phyloP scores from a whole-genome alignment of 371 early-diverging fungal species.

The Syncephalis fuscata region DNA sequence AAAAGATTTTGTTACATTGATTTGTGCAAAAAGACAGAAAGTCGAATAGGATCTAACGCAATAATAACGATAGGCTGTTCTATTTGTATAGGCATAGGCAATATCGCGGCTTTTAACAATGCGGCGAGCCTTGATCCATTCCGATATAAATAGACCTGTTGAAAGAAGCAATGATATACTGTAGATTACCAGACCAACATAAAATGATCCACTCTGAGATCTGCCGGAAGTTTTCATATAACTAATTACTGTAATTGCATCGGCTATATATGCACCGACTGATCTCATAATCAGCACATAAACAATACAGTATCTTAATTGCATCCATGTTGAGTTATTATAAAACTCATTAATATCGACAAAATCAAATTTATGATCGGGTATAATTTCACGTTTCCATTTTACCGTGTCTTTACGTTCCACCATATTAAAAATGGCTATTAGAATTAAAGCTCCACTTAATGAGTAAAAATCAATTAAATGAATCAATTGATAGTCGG shows the following conservation, averaged over 20 bases:
- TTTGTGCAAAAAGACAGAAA: slow-evolving; percentile 61
- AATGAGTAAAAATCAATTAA: too few species aligned
- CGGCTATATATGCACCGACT: slow-evolving; percentile 46
- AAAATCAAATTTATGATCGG: slow-evolving; percentile 78
- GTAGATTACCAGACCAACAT: slow-evolving; percentile 39
- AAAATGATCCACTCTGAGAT: slow-evolving; percentile 13
- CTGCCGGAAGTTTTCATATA: slow-evolving; percentile 9
- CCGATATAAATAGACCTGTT: slow-evolving; percentile 45
- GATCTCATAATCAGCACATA: slow-evolving; percentile 49
- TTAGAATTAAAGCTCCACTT: too few species aligned
- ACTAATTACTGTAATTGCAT: slow-evolving; percentile 32
- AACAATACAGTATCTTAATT: slow-evolving; percentile 36
- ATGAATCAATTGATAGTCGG: too few species aligned
- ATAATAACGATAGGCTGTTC: slow-evolving; percentile 49
- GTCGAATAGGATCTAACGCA: slow-evolving; percentile 37
- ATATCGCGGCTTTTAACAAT: slow-evolving; percentile 53
- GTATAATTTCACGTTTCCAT: slow-evolving; percentile 26
- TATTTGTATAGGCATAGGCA: slow-evolving; percentile 52
- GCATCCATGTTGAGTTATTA: slow-evolving; percentile 18
- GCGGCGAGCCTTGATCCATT: slow-evolving; percentile 43
- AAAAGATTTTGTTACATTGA: slow-evolving; percentile 39
- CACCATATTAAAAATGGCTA: too few species aligned
- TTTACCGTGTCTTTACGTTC: slow-evolving; percentile 1
- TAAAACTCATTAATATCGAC: slow-evolving; percentile 65
- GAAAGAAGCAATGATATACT: slow-evolving; percentile 47